phyloP scores from a whole-genome alignment of 768 basidiomycete species.

The Lactarius pseudohatsudake region DNA sequence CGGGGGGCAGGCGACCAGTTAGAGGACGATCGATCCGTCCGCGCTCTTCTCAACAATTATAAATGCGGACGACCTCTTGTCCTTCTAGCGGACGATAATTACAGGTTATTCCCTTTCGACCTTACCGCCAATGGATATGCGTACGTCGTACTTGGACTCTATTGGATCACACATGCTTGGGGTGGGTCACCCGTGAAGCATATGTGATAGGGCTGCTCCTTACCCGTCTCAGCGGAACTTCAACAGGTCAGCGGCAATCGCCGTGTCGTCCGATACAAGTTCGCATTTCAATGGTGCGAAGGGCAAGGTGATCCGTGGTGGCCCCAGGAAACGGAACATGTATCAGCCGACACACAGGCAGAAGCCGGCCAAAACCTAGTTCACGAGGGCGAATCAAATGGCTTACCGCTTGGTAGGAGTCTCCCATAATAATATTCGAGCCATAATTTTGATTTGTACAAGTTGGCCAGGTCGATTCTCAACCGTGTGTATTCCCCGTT shows the following conservation, averaged over 20 bases:
- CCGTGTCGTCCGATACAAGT: slow-evolving; percentile 77
- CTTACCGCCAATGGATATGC: slow-evolving; percentile 49
- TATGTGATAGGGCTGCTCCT: slow-evolving; percentile 7
- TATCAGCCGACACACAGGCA: background rate
- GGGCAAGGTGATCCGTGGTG: slow-evolving; percentile 63
- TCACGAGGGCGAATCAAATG: background rate
- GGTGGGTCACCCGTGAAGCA: slow-evolving; percentile 41
- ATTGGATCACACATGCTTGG: slow-evolving; percentile 70
- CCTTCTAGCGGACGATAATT: slow-evolving; percentile 73
- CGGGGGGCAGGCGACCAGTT: slow-evolving; percentile 63
- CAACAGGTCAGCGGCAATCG: slow-evolving; percentile 48
- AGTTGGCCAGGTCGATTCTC: background rate
- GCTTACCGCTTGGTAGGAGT: background rate
- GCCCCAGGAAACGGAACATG: slow-evolving; percentile 24
- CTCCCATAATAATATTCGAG: background rate
- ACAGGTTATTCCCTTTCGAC: slow-evolving; percentile 70
- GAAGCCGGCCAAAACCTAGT: background rate
- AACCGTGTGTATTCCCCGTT: slow-evolving; percentile 7
- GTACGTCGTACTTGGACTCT: slow-evolving; percentile 65
- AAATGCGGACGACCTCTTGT: slow-evolving; percentile 57
- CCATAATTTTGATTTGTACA: background rate
- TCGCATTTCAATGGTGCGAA: slow-evolving; percentile 83
- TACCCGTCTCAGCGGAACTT: slow-evolving; percentile 53
- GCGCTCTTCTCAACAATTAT: slow-evolving; percentile 62
- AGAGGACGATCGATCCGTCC: slow-evolving; percentile 67